A percentile compares a stretch with the other conserved stretches of the same genome.
Evolutionary conservation across 306 rosid genomes (phyloP).

Genomic region (Erythrophleum fordii): DNA sequence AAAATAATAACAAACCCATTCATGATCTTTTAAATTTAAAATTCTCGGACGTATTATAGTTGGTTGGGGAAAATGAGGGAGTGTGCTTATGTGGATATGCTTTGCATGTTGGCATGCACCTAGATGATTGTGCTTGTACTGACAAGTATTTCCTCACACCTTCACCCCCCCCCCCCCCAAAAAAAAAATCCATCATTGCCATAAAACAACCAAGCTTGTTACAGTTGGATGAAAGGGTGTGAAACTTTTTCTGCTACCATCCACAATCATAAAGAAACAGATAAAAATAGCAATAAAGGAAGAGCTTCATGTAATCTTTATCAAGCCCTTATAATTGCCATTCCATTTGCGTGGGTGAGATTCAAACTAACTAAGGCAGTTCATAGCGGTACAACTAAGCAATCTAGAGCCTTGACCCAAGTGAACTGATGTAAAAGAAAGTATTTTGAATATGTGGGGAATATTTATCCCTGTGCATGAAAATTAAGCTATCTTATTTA

Average conservation of each 20-base stretch:
- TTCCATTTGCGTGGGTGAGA: neutral
- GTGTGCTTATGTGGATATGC: conserved; percentile 3
- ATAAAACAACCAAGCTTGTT: neutral
- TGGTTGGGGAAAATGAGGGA: neutral
- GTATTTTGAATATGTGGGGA: neutral
- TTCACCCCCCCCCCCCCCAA: too few species aligned
- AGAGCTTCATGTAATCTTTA: neutral
- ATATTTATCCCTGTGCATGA: too few species aligned
- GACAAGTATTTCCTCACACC: neutral
- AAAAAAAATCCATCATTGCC: neutral
- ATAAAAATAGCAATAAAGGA: neutral
- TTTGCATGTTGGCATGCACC: conserved; percentile 38
- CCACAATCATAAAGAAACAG: neutral
- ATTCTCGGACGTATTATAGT: too few species aligned
- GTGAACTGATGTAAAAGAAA: neutral
- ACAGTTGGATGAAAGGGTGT: neutral
- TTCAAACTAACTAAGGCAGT: neutral
- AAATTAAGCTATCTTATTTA: neutral
- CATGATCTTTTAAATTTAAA: too few species aligned
- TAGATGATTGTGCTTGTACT: neutral
- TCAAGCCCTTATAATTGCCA: neutral
- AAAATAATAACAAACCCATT: neutral
- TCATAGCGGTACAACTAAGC: neutral
- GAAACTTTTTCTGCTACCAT: neutral
- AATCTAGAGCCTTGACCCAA: neutral